Conservation (phyloP, 2,329 filamentous ascomycete species). For the Penicillium sp. region DNA sequence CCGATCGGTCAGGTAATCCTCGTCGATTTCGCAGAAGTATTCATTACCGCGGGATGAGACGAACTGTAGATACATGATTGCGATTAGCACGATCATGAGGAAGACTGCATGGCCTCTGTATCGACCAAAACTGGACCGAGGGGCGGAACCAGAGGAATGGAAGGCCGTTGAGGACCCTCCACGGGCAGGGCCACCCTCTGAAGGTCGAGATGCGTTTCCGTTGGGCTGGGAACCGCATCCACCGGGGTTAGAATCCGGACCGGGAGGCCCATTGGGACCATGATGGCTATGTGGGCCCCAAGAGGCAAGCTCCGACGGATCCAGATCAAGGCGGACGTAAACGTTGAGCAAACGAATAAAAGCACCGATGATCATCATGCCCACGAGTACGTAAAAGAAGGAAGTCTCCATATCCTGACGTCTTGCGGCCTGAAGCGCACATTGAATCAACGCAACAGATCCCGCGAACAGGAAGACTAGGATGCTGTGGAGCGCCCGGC, state of each 20-base stretch:
- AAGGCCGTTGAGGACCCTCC: not conserved
- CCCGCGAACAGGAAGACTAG: not conserved
- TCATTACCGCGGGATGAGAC: conserved; percentile 97
- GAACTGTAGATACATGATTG: conserved; percentile 60
- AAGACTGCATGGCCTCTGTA: not conserved
- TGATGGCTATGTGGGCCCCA: not conserved
- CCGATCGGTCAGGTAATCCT: conserved; percentile 95
- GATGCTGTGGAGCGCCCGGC: not conserved
- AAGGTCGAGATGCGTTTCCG: rapidly evolving
- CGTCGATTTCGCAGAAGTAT: conserved; percentile 99
- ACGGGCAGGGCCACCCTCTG: not conserved
- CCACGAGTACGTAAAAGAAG: not conserved
- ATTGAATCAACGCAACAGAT: not conserved
- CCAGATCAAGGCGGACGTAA: not conserved
- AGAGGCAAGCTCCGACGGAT: not conserved
- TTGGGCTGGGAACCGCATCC: not conserved
- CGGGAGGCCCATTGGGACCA: not conserved
- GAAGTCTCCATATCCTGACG: rapidly evolving
- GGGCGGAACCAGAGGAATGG: too few species aligned
- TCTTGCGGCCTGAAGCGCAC: not conserved
- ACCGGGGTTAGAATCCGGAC: not conserved
- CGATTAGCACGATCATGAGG: conserved; percentile 2
- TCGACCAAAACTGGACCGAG: too few species aligned
- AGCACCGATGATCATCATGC: rapidly evolving
- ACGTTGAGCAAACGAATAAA: not conserved